Evolutionary conservation across 2,329 filamentous ascomycete genomes (phyloP).

Genomic region (Stachybotrys chartarum): DNA sequence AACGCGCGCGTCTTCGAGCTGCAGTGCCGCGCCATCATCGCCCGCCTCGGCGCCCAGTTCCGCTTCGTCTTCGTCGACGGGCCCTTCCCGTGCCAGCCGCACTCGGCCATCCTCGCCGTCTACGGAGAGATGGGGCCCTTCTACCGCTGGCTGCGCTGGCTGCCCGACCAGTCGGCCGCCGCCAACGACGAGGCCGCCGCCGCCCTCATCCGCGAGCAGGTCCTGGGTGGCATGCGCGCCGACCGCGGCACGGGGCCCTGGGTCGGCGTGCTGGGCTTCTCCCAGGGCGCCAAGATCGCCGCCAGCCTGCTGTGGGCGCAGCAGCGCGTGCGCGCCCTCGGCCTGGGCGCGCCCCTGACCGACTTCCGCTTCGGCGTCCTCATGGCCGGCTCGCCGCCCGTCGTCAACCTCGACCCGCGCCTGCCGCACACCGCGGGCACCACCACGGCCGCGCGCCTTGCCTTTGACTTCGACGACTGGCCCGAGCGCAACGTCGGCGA

Average conservation of each 20-base stretch:
- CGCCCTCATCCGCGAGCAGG: slow-evolving; percentile 4
- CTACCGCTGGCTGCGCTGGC: slow-evolving; percentile 54
- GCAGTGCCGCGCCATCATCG: slow-evolving; percentile 53
- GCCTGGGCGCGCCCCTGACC: slow-evolving; percentile 9
- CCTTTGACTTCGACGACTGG: slow-evolving; percentile 16
- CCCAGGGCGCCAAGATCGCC: slow-evolving; percentile 57
- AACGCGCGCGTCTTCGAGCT: slow-evolving; percentile 62
- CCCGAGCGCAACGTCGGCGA: slow-evolving; percentile 41
- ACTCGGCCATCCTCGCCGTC: slow-evolving; percentile 55
- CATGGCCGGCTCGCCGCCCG: slow-evolving; percentile 24
- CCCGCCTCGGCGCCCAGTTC: slow-evolving; percentile 47
- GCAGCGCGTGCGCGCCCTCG: slow-evolving; percentile 42
- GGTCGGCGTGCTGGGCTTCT: slow-evolving; percentile 58
- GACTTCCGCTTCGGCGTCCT: slow-evolving; percentile 27
- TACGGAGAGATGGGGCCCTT: slow-evolving; percentile 64
- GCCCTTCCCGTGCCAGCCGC: slow-evolving; percentile 55
- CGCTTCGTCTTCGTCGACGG: slow-evolving; percentile 67
- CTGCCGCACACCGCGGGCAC: slow-evolving; percentile 45
- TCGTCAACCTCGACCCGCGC: slow-evolving; percentile 26
- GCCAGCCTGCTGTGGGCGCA: slow-evolving; percentile 51
- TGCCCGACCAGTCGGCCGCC: slow-evolving; percentile 42
- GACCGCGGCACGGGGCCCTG: slow-evolving; percentile 48
- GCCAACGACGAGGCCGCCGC: slow-evolving; percentile 38
- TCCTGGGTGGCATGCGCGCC: background rate
- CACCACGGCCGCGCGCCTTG: slow-evolving; percentile 13